Conservation (phyloP, 148 eudicot species). For the Cornus kousa region DNA sequence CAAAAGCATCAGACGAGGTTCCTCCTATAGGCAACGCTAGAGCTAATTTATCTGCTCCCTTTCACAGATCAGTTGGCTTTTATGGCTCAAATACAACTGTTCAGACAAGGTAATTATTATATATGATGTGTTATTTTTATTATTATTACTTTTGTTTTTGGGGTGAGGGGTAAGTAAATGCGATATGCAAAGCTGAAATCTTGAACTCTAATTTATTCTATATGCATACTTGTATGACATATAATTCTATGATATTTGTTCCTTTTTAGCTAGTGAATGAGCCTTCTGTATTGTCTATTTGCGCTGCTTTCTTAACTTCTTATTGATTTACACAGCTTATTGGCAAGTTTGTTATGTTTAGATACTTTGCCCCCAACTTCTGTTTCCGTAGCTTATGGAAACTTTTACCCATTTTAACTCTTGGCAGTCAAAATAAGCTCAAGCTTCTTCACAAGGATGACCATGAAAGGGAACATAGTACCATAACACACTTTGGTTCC, state of each 20-base stretch:
- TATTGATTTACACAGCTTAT: not conserved
- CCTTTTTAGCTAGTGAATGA: not conserved
- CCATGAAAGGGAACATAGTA: constrained; percentile 14
- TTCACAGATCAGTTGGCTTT: constrained; percentile 16
- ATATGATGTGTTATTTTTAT: not conserved
- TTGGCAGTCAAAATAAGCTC: constrained; percentile 32
- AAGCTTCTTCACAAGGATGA: constrained; percentile 34
- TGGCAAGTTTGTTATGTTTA: not conserved
- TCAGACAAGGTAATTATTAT: constrained; percentile 27
- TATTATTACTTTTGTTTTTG: too few species aligned
- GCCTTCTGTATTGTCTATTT: not conserved
- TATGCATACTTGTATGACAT: not conserved
- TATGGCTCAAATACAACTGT: constrained; percentile 16
- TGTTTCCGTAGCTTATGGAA: constrained; percentile 1
- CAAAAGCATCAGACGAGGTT: constrained; percentile 20
- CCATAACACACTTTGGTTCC: constrained; percentile 18
- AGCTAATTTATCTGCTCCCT: constrained; percentile 18
- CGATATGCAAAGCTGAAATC: not conserved
- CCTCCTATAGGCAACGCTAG: constrained; percentile 15
- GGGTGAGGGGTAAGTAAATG: too few species aligned
- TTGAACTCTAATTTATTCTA: not conserved
- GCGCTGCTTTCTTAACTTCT: not conserved
- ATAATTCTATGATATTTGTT: not conserved
- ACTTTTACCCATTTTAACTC: not conserved
- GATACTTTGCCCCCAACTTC: not conserved